Evolutionary conservation across 2,329 filamentous ascomycete species (phyloP).

Genomic region (Trichoderma sp.): DNA sequence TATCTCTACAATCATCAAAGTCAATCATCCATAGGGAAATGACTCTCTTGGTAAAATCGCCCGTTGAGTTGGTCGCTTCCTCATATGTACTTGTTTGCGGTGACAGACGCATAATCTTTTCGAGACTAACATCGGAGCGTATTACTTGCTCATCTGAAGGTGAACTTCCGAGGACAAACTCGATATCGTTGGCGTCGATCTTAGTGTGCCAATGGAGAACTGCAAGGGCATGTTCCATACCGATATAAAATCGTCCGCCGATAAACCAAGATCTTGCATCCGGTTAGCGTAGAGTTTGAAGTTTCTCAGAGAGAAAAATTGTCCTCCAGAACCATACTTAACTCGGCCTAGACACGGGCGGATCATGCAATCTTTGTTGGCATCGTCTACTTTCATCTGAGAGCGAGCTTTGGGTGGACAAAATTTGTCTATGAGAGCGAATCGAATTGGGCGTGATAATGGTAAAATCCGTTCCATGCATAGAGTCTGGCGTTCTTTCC

Average conservation of each 20-base stretch:
- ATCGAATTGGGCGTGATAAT: neutral
- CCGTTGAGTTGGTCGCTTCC: neutral
- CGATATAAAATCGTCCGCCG: constrained; percentile 35
- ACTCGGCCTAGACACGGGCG: neutral
- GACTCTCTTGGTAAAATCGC: neutral
- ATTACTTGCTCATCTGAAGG: neutral
- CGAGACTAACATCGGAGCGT: neutral
- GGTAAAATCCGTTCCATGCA: constrained; percentile 6
- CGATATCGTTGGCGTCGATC: constrained; percentile 52
- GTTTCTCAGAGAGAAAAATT: constrained; percentile 1
- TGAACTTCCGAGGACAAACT: constrained; percentile 48
- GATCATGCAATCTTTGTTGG: constrained; percentile 1
- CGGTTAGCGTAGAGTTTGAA: constrained; percentile 45
- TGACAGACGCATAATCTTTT: neutral
- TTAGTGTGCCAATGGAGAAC: constrained; percentile 47
- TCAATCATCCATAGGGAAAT: constrained; percentile 44
- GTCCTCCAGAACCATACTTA: neutral
- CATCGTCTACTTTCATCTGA: neutral
- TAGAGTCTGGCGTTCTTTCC: neutral
- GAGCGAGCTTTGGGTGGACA: neutral
- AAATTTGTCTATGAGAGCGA: neutral
- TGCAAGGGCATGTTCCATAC: constrained; percentile 49
- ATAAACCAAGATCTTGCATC: constrained; percentile 39
- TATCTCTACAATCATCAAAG: constrained; percentile 40
- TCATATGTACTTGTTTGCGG: neutral